Evolutionary conservation across 331 rosid species (phyloP).

Genomic region (Malus hybrid): DNA sequence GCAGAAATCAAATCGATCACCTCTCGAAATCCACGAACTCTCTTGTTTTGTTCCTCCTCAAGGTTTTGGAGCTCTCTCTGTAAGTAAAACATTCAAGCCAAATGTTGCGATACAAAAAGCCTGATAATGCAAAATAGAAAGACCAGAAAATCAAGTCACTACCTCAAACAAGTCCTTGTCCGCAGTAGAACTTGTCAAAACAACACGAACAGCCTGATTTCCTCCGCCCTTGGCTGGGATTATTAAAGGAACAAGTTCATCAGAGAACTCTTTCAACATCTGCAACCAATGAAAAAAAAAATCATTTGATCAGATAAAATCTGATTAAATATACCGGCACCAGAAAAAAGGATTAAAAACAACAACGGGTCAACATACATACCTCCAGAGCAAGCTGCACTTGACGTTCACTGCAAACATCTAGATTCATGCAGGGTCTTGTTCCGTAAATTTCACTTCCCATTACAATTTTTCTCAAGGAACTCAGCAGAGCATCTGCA

Average conservation of each 20-base stretch:
- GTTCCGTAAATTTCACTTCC: constrained; percentile 51
- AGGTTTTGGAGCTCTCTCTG: constrained; percentile 50
- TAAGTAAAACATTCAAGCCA: constrained; percentile 1
- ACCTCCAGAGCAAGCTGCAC: constrained; percentile 73
- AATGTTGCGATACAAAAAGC: neutral
- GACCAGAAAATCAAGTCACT: neutral
- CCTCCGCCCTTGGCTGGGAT: constrained; percentile 49
- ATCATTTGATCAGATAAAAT: neutral
- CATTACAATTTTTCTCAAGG: constrained; percentile 51
- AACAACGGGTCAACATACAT: constrained; percentile 10
- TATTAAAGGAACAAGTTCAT: constrained; percentile 57
- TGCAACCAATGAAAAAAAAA: constrained; percentile 21
- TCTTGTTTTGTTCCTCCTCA: constrained; percentile 60
- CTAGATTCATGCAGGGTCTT: constrained; percentile 65
- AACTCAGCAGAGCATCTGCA: constrained; percentile 56
- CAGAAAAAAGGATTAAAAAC: constrained; percentile 1
- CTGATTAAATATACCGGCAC: neutral
- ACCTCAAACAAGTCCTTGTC: constrained; percentile 74
- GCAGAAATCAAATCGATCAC: constrained; percentile 95
- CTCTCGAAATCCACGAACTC: constrained; percentile 79
- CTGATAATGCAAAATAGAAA: neutral
- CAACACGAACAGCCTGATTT: constrained; percentile 45
- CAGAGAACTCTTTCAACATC: constrained; percentile 54
- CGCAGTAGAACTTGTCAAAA: constrained; percentile 57
- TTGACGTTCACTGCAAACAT: constrained; percentile 81